phyloP scores from a whole-genome alignment of 495 filamentous ascomycete genomes.

The Lentithecium fluviatile region DNA sequence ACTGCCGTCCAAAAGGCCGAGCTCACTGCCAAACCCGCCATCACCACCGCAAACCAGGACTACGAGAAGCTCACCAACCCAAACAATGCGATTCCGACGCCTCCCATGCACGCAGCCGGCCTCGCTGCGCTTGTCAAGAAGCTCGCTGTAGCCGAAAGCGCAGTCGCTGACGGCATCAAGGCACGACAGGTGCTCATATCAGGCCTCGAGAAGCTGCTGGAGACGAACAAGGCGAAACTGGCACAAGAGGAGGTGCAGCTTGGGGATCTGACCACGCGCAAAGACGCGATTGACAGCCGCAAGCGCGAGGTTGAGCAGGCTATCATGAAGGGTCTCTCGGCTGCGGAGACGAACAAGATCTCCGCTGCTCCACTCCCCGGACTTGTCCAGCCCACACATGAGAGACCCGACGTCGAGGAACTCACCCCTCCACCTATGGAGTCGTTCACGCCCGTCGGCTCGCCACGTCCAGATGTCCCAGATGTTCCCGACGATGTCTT shows the following conservation, averaged over 20 bases:
- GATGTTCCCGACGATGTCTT: conserved; percentile 29
- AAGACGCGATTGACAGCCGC: conserved; percentile 65
- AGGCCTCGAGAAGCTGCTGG: conserved; percentile 78
- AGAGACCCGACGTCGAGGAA: conserved; percentile 23
- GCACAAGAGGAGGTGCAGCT: conserved; percentile 64
- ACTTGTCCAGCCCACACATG: neutral
- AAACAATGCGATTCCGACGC: conserved; percentile 60
- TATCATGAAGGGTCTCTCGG: conserved; percentile 77
- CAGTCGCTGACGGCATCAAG: conserved; percentile 86
- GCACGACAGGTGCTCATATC: conserved; percentile 73
- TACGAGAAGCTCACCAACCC: conserved; percentile 79
- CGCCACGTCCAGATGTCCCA: conserved; percentile 4
- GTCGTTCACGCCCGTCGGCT: conserved; percentile 35
- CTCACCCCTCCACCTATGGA: conserved; percentile 37
- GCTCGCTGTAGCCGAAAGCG: conserved; percentile 85
- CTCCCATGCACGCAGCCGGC: conserved; percentile 88
- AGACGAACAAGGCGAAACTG: conserved; percentile 68
- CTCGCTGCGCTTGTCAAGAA: conserved; percentile 82
- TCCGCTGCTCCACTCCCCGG: conserved; percentile 20
- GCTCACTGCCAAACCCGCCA: conserved; percentile 57
- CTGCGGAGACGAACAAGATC: conserved; percentile 26
- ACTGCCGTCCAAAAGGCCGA: conserved; percentile 69
- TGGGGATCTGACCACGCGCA: conserved; percentile 58
- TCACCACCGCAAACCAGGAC: conserved; percentile 70
- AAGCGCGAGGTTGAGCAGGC: conserved; percentile 84